phyloP scores from a whole-genome alignment of 768 basidiomycete species.

The Amanita pseudoporphyria region DNA sequence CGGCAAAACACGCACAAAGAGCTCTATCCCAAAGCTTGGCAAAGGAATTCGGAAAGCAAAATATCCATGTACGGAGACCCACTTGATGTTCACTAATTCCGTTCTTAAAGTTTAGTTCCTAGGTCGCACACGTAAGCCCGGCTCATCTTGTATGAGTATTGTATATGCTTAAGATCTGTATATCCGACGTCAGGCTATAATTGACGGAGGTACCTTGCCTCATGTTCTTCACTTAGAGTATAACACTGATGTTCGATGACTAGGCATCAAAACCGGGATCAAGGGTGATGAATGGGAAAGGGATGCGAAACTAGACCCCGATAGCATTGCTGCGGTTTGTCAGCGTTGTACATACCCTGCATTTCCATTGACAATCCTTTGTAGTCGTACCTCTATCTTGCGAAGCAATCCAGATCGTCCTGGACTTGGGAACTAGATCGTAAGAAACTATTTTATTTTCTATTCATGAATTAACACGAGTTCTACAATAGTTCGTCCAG shows the following conservation, averaged over 20 bases:
- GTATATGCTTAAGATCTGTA: background rate
- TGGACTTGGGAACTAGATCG: constrained; percentile 79
- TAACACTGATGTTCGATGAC: background rate
- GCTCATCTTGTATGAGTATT: background rate
- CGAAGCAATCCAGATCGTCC: constrained; percentile 58
- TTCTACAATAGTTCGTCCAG: constrained; percentile 27
- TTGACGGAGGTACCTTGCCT: constrained; percentile 47
- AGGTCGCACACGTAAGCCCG: constrained; percentile 58
- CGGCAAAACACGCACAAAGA: constrained; percentile 53
- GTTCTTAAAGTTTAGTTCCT: background rate
- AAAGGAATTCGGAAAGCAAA: constrained; percentile 66
- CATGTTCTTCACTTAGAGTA: background rate
- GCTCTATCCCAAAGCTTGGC: constrained; percentile 62
- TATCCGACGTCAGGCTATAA: constrained; percentile 38
- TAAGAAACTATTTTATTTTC: constrained; percentile 25
- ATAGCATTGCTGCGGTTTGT: constrained; percentile 60
- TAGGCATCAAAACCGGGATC: constrained; percentile 29
- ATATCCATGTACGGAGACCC: constrained; percentile 48
- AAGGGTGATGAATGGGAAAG: constrained; percentile 28
- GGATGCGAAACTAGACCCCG: constrained; percentile 46
- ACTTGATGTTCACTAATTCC: background rate
- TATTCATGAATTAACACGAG: background rate
- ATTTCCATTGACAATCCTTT: background rate
- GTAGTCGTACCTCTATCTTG: constrained; percentile 59
- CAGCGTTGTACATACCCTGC: background rate